Percentiles rank a stretch among this genome's conserved stretches.
phyloP scores from a whole-genome alignment of 2,329 filamentous ascomycete species.

The Macrophomina phaseolina region DNA sequence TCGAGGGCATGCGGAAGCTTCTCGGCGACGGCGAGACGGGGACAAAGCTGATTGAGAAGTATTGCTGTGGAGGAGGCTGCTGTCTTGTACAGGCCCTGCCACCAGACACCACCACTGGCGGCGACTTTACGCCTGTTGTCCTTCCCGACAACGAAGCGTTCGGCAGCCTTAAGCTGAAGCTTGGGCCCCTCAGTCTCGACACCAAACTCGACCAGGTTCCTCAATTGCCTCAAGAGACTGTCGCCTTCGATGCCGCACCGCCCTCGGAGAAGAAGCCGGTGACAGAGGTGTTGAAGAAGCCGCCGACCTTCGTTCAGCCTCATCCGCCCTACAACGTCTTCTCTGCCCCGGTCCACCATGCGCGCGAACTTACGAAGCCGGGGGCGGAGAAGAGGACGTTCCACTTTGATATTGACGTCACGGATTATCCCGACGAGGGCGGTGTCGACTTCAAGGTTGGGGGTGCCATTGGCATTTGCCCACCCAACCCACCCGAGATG shows the following conservation, averaged over 20 bases:
- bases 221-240: constrained; percentile 75
- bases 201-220: constrained; percentile 73
- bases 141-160: constrained; percentile 85
- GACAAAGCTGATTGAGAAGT: constrained; percentile 66
- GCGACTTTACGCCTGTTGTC: constrained; percentile 53
- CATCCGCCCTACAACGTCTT: constrained; percentile 93
- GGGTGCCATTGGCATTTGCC: constrained; percentile 90
- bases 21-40: constrained; percentile 61
- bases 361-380: constrained; percentile 82
- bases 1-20: constrained; percentile 63
- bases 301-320: constrained; percentile 88
- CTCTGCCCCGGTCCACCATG: constrained; percentile 82
- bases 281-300: constrained; percentile 62
- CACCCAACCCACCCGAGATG: constrained; percentile 76
- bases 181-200: constrained; percentile 73
- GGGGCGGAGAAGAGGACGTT: constrained; percentile 97
- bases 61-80: constrained; percentile 70
- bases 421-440: constrained; percentile 84
- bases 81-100: constrained; percentile 64
- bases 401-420: constrained; percentile 96
- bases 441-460: constrained; percentile 95
- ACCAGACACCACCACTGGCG: constrained; percentile 50
- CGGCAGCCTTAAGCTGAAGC: constrained; percentile 75
- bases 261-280: constrained; percentile 51
- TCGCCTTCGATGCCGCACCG: constrained; percentile 69